Conservation (phyloP, 163 green algal genomes). For the Scenedesmus sp. region DNA sequence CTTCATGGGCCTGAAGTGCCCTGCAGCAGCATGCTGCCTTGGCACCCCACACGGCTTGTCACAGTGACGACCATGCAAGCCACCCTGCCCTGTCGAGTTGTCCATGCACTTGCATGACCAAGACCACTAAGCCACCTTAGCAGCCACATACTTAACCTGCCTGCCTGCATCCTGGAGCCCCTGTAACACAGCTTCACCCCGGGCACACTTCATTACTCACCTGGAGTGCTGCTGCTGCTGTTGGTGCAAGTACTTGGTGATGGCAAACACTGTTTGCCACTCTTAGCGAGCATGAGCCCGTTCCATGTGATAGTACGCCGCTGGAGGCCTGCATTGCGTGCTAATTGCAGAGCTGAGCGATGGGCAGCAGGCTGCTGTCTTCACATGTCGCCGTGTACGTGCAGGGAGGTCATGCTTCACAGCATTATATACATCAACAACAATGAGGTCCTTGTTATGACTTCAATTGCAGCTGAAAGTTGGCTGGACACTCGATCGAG, state of each 20-base stretch:
- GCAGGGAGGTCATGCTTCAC: neutral
- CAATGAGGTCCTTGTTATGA: neutral
- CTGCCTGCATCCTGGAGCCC: neutral
- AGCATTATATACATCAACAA: neutral
- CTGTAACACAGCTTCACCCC: neutral
- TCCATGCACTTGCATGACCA: neutral
- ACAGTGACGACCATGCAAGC: too few relatives aligned
- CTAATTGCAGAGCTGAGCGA: neutral
- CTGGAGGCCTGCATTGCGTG: neutral
- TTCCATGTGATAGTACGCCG: neutral
- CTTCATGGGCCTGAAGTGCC: too few relatives aligned
- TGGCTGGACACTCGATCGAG: neutral
- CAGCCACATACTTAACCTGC: neutral
- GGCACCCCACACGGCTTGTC: too few relatives aligned
- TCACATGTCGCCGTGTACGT: neutral
- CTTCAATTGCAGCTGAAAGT: neutral
- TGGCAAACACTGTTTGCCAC: neutral
- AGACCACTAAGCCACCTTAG: neutral
- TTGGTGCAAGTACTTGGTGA: neutral
- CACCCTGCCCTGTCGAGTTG: too few relatives aligned
- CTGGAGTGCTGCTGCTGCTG: slow-evolving; percentile 1
- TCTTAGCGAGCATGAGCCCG: neutral
- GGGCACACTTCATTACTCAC: neutral
- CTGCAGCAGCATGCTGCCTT: too few relatives aligned
- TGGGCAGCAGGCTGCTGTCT: neutral